phyloP scores from a whole-genome alignment of 2,329 filamentous ascomycete genomes.

The Fusarium avenaceum region DNA sequence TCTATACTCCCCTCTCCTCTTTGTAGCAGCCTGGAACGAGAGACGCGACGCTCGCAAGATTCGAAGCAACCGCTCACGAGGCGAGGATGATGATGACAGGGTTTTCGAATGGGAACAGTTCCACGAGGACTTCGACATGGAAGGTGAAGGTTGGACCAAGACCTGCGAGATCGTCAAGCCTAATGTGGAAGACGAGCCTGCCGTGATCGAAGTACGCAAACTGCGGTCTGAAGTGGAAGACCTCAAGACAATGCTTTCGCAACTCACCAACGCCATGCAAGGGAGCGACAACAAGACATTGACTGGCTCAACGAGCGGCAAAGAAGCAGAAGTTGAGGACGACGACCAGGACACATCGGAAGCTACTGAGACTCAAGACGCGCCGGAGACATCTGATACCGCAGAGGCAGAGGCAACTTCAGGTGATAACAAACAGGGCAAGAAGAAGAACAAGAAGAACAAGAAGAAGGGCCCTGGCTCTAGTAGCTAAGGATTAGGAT shows the following conservation, averaged over 20 bases:
- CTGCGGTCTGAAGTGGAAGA: conserved; percentile 70
- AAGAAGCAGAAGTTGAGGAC: conserved; percentile 20
- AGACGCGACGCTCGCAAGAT: conserved; percentile 75
- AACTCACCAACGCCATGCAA: conserved; percentile 50
- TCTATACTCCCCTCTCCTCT: conserved; percentile 85
- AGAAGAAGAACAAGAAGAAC: conserved; percentile 49
- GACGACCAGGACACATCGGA: conserved; percentile 29
- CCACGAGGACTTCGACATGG: conserved; percentile 78
- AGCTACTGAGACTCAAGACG: conserved; percentile 30
- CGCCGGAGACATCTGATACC: conserved; percentile 24
- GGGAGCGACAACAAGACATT: conserved; percentile 12
- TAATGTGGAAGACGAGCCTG: conserved; percentile 83
- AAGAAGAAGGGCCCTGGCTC: conserved; percentile 47
- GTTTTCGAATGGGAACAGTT: conserved; percentile 95
- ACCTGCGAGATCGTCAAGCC: conserved; percentile 80
- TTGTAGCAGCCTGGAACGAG: conserved; percentile 82
- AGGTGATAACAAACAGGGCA: conserved; percentile 35
- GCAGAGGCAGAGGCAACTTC: conserved; percentile 33
- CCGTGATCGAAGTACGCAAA: conserved; percentile 76
- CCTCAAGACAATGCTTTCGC: conserved; percentile 64
- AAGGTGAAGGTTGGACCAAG: conserved; percentile 87
- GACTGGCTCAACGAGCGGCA: conserved; percentile 14
- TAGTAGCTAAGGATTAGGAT: conserved; percentile 22
- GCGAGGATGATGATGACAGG: conserved; percentile 90
- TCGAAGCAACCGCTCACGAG: conserved; percentile 78